Conservation (phyloP, 2,329 filamentous ascomycete species). For the Ceratocystis diversiconidia region DNA sequence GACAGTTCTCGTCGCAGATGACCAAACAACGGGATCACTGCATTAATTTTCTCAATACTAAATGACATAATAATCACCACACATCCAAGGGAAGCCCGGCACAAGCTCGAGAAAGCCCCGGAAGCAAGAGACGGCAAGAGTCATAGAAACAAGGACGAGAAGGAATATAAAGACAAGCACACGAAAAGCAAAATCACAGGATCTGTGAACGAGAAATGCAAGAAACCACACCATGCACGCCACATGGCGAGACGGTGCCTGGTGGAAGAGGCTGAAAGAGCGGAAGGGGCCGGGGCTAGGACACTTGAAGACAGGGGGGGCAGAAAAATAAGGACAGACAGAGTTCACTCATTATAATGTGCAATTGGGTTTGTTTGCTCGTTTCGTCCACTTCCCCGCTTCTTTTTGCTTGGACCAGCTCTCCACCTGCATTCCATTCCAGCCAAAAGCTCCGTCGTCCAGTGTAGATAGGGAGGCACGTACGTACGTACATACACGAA, state of each 20-base stretch:
- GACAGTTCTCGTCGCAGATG: not conserved
- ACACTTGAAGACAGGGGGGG: not conserved
- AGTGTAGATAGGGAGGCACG: not conserved
- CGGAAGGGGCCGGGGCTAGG: conserved; percentile 4
- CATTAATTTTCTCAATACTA: not conserved
- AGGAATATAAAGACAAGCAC: not conserved
- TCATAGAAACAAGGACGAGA: not conserved
- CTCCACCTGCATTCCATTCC: not conserved
- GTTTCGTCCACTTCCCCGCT: not conserved
- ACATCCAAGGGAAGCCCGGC: not conserved
- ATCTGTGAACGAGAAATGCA: conserved; percentile 7
- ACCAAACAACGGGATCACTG: not conserved
- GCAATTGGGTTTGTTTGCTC: not conserved
- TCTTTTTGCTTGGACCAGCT: not conserved
- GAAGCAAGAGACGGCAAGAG: not conserved
- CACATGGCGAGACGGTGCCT: conserved; percentile 4
- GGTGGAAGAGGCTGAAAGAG: not conserved
- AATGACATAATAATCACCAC: conserved; percentile 5
- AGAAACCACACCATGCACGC: conserved; percentile 6
- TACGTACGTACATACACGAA: not conserved
- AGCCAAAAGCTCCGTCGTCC: not conserved
- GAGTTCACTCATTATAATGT: not conserved
- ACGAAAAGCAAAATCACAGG: not conserved
- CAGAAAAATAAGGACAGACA: not conserved
- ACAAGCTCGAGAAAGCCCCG: not conserved